Percentiles rank a stretch among this genome's conserved stretches.
These are phyloP conservation scores for Nemania bipapillata DNA, from an alignment of 2,329 filamentous ascomycete species.

Conservation along the genomic window DNA sequence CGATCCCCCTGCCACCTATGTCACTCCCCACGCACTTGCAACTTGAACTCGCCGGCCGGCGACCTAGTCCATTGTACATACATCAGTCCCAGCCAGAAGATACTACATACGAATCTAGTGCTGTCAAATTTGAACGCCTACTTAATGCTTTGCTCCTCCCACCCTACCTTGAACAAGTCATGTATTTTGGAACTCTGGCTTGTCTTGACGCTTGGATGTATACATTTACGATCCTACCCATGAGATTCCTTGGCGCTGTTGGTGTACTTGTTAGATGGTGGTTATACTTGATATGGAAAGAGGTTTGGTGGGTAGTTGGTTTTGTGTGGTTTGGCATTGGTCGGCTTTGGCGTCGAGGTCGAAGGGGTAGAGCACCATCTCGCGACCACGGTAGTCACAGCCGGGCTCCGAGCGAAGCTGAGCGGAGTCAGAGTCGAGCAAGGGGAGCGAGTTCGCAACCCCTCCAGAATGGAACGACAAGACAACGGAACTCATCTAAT, in stretches of 20 bases:
- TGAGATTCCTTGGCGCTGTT: conserved; percentile 85
- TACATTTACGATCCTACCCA: conserved; percentile 92
- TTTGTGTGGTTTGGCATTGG: conserved; percentile 85
- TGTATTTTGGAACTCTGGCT: conserved; percentile 88
- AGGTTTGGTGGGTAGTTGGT: conserved; percentile 74
- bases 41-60: conserved; percentile 70
- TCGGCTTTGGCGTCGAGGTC: conserved; percentile 75
- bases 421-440: conserved; percentile 55
- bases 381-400: conserved; percentile 44
- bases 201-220: conserved; percentile 97
- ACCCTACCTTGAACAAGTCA: conserved; percentile 80
- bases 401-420: conserved; percentile 51
- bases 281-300: conserved; percentile 75
- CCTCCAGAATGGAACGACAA: conserved; percentile 37
- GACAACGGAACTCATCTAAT: conserved; percentile 43
- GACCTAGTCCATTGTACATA: conserved; percentile 73
- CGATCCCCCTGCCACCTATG: conserved; percentile 73
- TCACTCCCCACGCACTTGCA: conserved; percentile 73
- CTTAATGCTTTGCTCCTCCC: conserved; percentile 88
- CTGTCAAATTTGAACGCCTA: conserved; percentile 89
- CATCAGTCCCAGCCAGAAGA: conserved; percentile 67
- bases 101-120: conserved; percentile 87
- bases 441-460: conserved; percentile 37
- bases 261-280: conserved; percentile 82
- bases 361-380: conserved; percentile 57